Evolutionary conservation across 192 early-diverging fungal genomes (phyloP), one percentile per base, ranked within the genome.

Genomic region (Podila epigama): DNA sequence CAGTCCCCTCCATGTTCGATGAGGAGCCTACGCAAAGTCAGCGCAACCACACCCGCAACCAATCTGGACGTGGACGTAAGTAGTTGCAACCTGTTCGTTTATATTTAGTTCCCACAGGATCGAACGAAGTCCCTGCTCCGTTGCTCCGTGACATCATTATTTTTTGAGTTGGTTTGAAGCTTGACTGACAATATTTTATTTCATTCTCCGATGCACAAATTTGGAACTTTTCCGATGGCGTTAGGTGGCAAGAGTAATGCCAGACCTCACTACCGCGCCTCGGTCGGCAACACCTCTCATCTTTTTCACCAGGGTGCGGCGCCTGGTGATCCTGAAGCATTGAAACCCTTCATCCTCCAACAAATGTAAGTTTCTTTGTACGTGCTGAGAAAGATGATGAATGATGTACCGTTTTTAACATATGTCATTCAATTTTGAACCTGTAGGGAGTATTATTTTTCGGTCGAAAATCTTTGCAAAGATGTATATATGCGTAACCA

Each of bases 381-480:
- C 51, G 12, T 28, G 13, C 41, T 48, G 18, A 5, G 5, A 20
- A 37, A 35, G 18, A 29, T 0, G 15, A 15, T 5, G 52, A 11
- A 31, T 11, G 27, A 0, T 22, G 25, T 18, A 29, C 12, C 2
- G 22, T 25, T 54, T 22, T 5, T 25, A 29, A 33, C 18, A 12
- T 3, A 27, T 27, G 20, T 3, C 7, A 25, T 31, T 54, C 16
- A 18, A 2, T 1, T 3, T 29, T 31, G 51, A 22, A 25, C 51
- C 29, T 11, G 20, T 68, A 94, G 91, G 64, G 92, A 99, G 78
- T 99, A 95, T 82, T 99, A 99, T 84, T 98, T 98, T 69, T 95
- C 93, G 52, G 88, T 97, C 48, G 96, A 98, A 41, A 99, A 99
- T 68, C 84, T 99, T 56, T 96, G 94, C 90, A 93, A 92, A 57